Evolutionary conservation across 2,329 filamentous ascomycete genomes (phyloP), one percentile per base, ranked within the genome.

Genomic region (Cryoendolithus antarcticus): DNA sequence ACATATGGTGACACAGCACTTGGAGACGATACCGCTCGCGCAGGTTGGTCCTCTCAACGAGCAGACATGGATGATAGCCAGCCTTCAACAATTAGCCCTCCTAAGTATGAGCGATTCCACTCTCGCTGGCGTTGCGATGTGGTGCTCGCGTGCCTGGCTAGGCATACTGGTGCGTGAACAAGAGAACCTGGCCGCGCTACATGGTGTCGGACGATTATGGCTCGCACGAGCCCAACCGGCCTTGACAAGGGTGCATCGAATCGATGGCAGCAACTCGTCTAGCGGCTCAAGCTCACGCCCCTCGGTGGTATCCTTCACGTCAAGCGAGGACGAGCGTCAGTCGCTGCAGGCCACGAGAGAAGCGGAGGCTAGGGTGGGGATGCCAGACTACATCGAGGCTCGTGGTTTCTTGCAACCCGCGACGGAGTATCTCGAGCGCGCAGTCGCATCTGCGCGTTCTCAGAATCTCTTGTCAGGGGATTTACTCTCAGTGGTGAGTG

Each of bases 151-250:
- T 32, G 61, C 69, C 38, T 67, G 65, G 59, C 54, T 72, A 21
- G 51, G 55, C 28, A 50, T 73, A 8, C 54, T 69, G 6, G 58
- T 65, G 39, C 53, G 61, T 27, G 62, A 69, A 36, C 60, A 67
- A 8, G 56, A 64, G 2, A 63, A 67, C 44, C 54, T 64, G 10
- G 58, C 61, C 1, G 57, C 63, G 3, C 56, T 71, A 30, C 33
- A 47, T 67, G 70, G 69, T 3, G 56, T 72, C 13, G 70, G 69
- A 12, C 57, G 62, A 19, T 64, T 65, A 33, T 74, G 70, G 70
- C 58, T 72, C 1, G 59, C 62, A 33, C 65, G 65, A 48, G 64
- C 70, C n/a, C 70, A 73, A 46, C 62, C 59, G 41, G 60, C 58
- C 27, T 55, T 74, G 13, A 60, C 66, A 24, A 62, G 61, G 38